phyloP scores from a whole-genome alignment of 2,329 filamentous ascomycete species.

The Botrytis pseudocinerea region DNA sequence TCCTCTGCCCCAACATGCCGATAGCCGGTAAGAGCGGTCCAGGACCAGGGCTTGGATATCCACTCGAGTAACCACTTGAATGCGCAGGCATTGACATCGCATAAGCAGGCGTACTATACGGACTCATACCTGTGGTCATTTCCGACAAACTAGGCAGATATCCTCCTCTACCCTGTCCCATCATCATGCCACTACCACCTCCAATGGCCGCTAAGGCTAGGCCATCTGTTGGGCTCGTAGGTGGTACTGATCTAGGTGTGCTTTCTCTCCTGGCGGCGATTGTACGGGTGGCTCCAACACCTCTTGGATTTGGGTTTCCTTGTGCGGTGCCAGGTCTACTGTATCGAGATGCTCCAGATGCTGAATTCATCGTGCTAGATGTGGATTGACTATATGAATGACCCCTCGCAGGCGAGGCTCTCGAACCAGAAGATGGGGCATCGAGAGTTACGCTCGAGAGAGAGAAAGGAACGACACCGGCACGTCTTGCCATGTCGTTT shows the following conservation, averaged over 20 bases:
- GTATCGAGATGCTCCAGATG: constrained; percentile 30
- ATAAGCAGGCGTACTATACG: constrained; percentile 60
- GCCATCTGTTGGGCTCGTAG: constrained; percentile 44
- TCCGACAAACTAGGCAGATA: constrained; percentile 62
- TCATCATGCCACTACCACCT: constrained; percentile 33
- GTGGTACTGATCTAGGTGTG: constrained; percentile 41
- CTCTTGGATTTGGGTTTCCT: constrained; percentile 26
- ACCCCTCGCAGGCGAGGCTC: constrained; percentile 46
- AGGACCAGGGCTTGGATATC: constrained; percentile 46
- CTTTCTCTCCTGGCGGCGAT: constrained; percentile 41
- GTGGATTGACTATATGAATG: constrained; percentile 38
- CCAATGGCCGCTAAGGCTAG: constrained; percentile 40
- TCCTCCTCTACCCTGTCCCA: constrained; percentile 34
- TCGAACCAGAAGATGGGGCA: constrained; percentile 42
- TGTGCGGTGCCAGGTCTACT: constrained; percentile 34
- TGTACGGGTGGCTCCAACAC: constrained; percentile 30
- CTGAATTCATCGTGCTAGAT: constrained; percentile 31
- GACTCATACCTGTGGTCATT: constrained; percentile 63
- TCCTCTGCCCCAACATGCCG: constrained; percentile 31
- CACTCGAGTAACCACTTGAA: constrained; percentile 24
- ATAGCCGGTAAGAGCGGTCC: constrained; percentile 43
- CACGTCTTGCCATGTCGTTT: constrained; percentile 87
- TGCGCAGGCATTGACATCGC: constrained; percentile 42
- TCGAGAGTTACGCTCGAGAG: constrained; percentile 60
- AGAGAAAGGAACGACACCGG: constrained; percentile 84